These are phyloP conservation scores for Diaporthe ilicicola DNA, from an alignment of 2,329 filamentous ascomycete species.

Conservation along the genomic window DNA sequence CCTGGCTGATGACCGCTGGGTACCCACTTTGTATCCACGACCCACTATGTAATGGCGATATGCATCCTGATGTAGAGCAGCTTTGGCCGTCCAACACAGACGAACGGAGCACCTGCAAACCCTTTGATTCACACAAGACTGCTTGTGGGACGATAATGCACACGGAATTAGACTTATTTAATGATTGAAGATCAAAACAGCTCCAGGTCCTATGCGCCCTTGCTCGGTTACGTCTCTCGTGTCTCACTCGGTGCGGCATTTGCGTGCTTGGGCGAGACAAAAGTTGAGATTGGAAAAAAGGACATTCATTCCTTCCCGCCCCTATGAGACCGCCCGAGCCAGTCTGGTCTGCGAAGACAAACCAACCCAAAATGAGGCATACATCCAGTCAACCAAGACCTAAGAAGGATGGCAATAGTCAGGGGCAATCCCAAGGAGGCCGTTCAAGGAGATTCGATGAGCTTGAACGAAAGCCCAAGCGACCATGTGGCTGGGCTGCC, in stretches of 20 bases:
- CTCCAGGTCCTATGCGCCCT: background rate
- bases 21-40: background rate
- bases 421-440: background rate
- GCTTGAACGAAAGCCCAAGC: background rate
- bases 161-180: constrained; percentile 23
- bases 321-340: background rate
- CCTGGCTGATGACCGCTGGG: constrained; percentile 32
- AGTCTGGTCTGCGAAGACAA: constrained; percentile 3
- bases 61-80: background rate
- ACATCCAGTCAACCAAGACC: background rate
- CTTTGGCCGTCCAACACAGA: background rate
- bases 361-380: background rate
- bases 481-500: background rate
- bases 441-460: background rate
- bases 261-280: constrained; percentile 3
- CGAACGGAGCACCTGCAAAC: background rate
- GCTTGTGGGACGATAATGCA: background rate
- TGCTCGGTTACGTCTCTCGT: constrained; percentile 4
- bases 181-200: constrained; percentile 24
- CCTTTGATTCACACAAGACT: background rate
- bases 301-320: background rate
- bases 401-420: background rate
- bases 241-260: constrained; percentile 10
- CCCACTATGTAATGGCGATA: background rate
- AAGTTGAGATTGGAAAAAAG: constrained; percentile 6